phyloP scores from a whole-genome alignment of 139 green algal species.

The Chlorella sp. region DNA sequence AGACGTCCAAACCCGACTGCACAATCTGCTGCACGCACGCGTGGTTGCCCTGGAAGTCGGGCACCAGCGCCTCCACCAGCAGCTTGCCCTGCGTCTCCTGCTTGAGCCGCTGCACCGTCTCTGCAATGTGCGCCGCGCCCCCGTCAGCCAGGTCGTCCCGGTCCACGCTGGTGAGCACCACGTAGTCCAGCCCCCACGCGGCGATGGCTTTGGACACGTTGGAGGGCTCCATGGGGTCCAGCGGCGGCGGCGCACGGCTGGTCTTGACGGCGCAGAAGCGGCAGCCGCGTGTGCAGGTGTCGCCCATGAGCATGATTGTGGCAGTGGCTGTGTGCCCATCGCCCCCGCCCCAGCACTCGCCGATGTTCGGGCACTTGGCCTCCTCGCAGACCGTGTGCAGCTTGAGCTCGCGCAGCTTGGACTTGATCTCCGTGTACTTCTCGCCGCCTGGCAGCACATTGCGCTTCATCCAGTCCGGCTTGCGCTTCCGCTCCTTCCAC shows the following conservation, averaged over 20 bases:
- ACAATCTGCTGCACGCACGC: constrained; percentile 50
- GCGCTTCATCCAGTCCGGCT: constrained; percentile 98
- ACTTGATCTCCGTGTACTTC: constrained; percentile 69
- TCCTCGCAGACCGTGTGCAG: constrained; percentile 97
- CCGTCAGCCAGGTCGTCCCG: constrained; percentile 93
- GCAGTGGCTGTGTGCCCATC: constrained; percentile 92
- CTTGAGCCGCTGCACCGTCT: constrained; percentile 80
- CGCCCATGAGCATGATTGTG: constrained; percentile 99
- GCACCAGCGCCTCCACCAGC: constrained; percentile 92
- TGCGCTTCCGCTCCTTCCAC: constrained; percentile 79
- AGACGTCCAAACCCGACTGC: constrained; percentile 89
- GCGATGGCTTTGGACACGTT: constrained; percentile 86
- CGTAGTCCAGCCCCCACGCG: constrained; percentile 94
- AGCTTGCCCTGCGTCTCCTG: constrained; percentile 56
- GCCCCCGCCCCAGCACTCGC: constrained; percentile 88
- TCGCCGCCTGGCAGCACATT: constrained; percentile 83
- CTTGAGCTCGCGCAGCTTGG: constrained; percentile 92
- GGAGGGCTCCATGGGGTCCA: constrained; percentile 88
- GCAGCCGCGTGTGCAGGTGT: constrained; percentile 88
- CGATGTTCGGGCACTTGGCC: constrained; percentile 91
- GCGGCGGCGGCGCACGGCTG: constrained; percentile 70
- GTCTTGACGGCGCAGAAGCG: constrained; percentile 95
- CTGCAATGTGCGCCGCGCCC: constrained; percentile 80
- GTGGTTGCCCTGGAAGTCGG: constrained; percentile 80
- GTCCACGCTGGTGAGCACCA: constrained; percentile 98